phyloP scores from a whole-genome alignment of 23 red algal genomes.

The Agarophyton chilense region DNA sequence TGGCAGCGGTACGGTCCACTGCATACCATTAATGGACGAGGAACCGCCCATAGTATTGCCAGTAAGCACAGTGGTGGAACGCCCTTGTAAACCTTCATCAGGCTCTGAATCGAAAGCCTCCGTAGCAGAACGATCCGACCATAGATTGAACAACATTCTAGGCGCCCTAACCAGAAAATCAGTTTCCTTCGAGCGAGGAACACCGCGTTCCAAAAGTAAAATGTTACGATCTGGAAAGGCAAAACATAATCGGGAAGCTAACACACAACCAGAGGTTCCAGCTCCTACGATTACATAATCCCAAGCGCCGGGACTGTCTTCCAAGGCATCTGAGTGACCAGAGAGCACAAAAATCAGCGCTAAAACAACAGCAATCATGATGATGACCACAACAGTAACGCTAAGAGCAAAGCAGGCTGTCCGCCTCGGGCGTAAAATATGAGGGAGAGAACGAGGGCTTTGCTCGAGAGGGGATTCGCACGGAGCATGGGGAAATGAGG shows the following conservation, averaged over 20 bases:
- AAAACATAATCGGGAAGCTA: conserved; percentile 43
- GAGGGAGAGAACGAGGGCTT: neutral
- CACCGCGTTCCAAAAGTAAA: conserved; percentile 47
- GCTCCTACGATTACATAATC: conserved; percentile 74
- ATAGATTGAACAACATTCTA: neutral
- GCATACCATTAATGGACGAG: conserved; percentile 66
- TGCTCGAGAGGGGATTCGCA: neutral
- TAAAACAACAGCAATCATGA: neutral
- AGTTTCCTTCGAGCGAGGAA: conserved; percentile 6
- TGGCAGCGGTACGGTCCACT: conserved; percentile 47
- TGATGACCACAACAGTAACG: neutral
- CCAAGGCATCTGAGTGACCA: neutral
- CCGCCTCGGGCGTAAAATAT: conserved; percentile 6
- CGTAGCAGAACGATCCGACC: conserved; percentile 33
- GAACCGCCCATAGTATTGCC: conserved; percentile 65
- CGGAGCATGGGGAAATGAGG: neutral
- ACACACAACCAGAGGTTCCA: conserved; percentile 61
- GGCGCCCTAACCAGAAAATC: conserved; percentile 49
- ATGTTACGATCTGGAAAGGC: conserved; percentile 32
- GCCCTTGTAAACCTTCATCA: conserved; percentile 6
- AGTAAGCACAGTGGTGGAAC: conserved; percentile 10
- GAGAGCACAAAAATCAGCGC: neutral
- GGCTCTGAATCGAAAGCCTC: conserved; percentile 4
- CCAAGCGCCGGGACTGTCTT: neutral
- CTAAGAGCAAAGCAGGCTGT: neutral